Evolutionary conservation across 495 filamentous ascomycete species (phyloP).

Genomic region (Trichocladium antarcticum): DNA sequence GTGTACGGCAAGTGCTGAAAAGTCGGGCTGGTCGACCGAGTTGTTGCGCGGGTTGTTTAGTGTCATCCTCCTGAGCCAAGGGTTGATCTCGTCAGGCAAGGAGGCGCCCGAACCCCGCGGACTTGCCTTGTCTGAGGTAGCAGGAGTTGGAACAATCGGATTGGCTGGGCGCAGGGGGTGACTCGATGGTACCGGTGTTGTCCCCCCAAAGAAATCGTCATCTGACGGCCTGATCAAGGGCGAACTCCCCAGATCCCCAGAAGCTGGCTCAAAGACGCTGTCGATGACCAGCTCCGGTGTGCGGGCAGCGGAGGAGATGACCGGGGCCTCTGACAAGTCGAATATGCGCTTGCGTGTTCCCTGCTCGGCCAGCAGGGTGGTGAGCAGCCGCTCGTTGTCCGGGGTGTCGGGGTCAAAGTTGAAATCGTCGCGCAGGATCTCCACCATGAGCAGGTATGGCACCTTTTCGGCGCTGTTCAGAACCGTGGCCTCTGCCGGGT

Average conservation of each 20-base stretch:
- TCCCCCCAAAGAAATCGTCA: constrained; percentile 24
- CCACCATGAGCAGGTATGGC: constrained; percentile 65
- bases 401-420: constrained; percentile 57
- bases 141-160: constrained; percentile 42
- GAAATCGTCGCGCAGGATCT: constrained; percentile 63
- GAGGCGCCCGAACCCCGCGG: constrained; percentile 48
- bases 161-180: constrained; percentile 44
- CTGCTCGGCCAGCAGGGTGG: constrained; percentile 50
- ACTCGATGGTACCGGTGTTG: constrained; percentile 11
- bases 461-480: constrained; percentile 71
- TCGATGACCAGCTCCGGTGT: constrained; percentile 41
- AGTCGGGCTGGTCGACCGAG: constrained; percentile 51
- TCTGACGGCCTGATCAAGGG: constrained; percentile 47
- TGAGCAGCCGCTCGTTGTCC: constrained; percentile 52
- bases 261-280: constrained; percentile 64
- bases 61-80: constrained; percentile 42
- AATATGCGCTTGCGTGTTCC: constrained; percentile 53
- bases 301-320: constrained; percentile 24
- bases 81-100: constrained; percentile 47
- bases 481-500: constrained; percentile 66
- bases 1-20: constrained; percentile 64
- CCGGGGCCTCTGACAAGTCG: constrained; percentile 43
- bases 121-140: constrained; percentile 40
- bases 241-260: constrained; percentile 59
- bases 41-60: constrained; percentile 33